Evolutionary conservation across 768 basidiomycete genomes (phyloP).

Genomic region (Auricularia sp.): DNA sequence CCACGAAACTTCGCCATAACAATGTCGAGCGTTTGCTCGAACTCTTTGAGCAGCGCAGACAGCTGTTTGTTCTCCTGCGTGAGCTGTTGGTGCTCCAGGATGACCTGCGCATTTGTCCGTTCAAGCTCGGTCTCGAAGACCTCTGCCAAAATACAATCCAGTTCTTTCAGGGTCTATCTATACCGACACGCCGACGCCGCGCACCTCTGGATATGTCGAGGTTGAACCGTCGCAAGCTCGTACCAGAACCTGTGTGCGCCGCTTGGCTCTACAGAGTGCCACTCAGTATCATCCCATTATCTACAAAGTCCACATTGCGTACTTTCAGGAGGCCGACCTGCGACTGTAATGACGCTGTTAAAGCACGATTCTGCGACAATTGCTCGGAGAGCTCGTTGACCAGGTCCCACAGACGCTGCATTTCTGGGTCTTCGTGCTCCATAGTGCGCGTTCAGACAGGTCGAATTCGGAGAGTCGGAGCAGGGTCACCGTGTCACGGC

Average conservation of each 20-base stretch:
- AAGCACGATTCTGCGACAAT: constrained; percentile 70
- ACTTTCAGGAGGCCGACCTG: constrained; percentile 73
- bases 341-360: constrained; percentile 54
- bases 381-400: constrained; percentile 76
- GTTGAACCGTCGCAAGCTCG: constrained; percentile 74
- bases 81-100: constrained; percentile 89
- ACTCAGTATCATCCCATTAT: not conserved
- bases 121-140: constrained; percentile 88
- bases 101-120: constrained; percentile 74
- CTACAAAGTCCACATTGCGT: constrained; percentile 11
- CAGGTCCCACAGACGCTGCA: constrained; percentile 67
- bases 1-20: constrained; percentile 95
- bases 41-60: constrained; percentile 79
- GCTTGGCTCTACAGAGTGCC: constrained; percentile 56
- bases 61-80: constrained; percentile 95
- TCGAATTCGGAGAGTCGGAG: too few species aligned
- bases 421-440: constrained; percentile 31
- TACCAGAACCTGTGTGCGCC: constrained; percentile 57
- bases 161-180: not conserved
- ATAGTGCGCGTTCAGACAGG: not conserved
- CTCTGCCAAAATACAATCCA: constrained; percentile 39
- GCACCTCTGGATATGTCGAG: constrained; percentile 77
- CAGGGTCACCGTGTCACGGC: too few species aligned
- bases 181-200: constrained; percentile 7
- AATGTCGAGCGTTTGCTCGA: constrained; percentile 87